phyloP scores from a whole-genome alignment of 2,329 filamentous ascomycete genomes.

The Pleomassaria siparia region DNA sequence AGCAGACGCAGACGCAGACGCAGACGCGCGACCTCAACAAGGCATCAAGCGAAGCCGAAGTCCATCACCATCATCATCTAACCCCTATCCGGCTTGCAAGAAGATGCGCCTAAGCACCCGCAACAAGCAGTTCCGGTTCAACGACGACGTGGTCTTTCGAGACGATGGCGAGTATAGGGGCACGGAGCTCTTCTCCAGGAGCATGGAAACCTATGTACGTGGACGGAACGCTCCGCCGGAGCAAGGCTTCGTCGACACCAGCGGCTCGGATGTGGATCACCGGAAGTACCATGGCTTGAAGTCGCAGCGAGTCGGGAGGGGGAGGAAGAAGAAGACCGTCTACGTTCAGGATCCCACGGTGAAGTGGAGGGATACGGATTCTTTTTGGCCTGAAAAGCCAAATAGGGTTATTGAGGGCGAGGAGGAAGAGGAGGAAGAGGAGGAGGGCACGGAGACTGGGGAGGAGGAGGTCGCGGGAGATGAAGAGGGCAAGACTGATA shows the following conservation, averaged over 20 bases:
- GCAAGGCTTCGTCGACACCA: constrained; percentile 30
- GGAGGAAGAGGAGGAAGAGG: no score
- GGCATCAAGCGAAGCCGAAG: constrained; percentile 9
- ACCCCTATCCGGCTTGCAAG: background rate
- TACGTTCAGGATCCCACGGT: background rate
- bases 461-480: no score
- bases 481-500: no score
- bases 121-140: constrained; percentile 11
- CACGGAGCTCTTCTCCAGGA: constrained; percentile 12
- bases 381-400: no score
- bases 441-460: no score
- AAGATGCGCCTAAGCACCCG: background rate
- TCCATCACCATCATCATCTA: background rate
- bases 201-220: constrained; percentile 21
- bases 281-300: constrained; percentile 27
- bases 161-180: constrained; percentile 7
- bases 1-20: no score
- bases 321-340: constrained; percentile 7
- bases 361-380: background rate
- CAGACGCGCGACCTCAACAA: no score
- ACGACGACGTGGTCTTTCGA: constrained; percentile 6
- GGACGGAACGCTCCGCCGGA: constrained; percentile 30
- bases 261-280: constrained; percentile 20
- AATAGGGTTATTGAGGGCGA: no score
- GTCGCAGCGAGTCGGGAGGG: no score